Percentiles rank a stretch among this genome's conserved stretches.
Conservation (phyloP, 129 eudicot species). For the Centrapalus pauciflorus region DNA sequence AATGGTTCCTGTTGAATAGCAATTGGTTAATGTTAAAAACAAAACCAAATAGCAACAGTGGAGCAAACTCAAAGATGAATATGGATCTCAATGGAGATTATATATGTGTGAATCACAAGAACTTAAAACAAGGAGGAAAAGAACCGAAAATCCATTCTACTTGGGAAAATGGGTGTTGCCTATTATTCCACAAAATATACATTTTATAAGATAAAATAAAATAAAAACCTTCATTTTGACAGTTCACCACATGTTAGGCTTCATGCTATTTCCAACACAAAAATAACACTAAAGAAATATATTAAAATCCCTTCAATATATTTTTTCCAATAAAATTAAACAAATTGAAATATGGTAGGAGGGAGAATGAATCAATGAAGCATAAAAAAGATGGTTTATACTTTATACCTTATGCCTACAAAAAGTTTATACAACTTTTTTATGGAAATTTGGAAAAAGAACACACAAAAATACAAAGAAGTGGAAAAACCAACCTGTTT, state of each 20-base stretch:
- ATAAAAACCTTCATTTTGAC: constrained; percentile 18
- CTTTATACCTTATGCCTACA: constrained; percentile 15
- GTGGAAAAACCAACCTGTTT: constrained; percentile 25
- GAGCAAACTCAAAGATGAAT: constrained; percentile 17
- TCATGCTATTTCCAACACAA: constrained; percentile 18
- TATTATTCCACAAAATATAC: constrained; percentile 45
- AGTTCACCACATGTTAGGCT: constrained; percentile 37
- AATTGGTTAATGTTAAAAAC: constrained; percentile 19
- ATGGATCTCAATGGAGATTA: constrained; percentile 19
- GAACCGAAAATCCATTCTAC: constrained; percentile 3
- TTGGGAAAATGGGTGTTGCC: constrained; percentile 30
- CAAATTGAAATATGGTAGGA: constrained; percentile 1
- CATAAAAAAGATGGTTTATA: constrained; percentile 12
- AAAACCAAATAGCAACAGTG: constrained; percentile 15
- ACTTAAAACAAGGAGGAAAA: constrained; percentile 1
- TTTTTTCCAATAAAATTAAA: constrained; percentile 16
- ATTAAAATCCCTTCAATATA: constrained; percentile 1
- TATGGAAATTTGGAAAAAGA: neutral
- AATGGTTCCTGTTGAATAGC: constrained; percentile 21
- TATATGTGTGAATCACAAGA: neutral
- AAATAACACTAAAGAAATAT: neutral
- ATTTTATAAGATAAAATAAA: constrained; percentile 2
- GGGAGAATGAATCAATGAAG: neutral
- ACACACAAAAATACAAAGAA: constrained; percentile 3
- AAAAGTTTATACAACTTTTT: constrained; percentile 6